These are phyloP conservation scores for Coniferiporia sulphurascens DNA, from an alignment of 1,284 basidiomycete species.

Conservation along the genomic window DNA sequence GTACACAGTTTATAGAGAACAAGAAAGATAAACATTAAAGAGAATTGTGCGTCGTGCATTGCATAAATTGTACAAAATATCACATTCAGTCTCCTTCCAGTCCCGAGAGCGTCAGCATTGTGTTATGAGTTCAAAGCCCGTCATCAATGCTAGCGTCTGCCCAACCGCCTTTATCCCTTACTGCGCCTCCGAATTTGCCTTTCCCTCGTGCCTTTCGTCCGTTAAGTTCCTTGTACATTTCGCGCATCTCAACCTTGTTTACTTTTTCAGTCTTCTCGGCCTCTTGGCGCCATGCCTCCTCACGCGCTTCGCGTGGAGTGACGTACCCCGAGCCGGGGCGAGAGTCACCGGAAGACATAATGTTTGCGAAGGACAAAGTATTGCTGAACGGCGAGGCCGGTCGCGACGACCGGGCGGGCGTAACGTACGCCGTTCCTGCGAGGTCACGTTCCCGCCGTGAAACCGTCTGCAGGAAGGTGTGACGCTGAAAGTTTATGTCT, in stretches of 20 bases:
- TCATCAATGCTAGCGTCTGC: slow-evolving; percentile 26
- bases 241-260: slow-evolving; percentile 78
- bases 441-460: slow-evolving; percentile 40
- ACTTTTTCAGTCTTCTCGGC: slow-evolving; percentile 49
- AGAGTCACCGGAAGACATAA: slow-evolving; percentile 21
- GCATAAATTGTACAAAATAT: too few relatives aligned
- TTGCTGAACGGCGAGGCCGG: slow-evolving; percentile 28
- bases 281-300: slow-evolving; percentile 67
- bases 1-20: too few relatives aligned
- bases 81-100: too few relatives aligned
- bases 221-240: slow-evolving; percentile 84
- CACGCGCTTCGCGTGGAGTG: slow-evolving; percentile 72
- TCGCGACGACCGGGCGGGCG: slow-evolving; percentile 28
- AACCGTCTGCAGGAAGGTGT: slow-evolving; percentile 47
- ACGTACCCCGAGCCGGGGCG: slow-evolving; percentile 53
- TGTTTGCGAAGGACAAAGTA: slow-evolving; percentile 12
- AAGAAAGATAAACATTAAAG: too few relatives aligned
- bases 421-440: slow-evolving; percentile 32
- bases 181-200: slow-evolving; percentile 58
- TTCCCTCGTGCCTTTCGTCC: slow-evolving; percentile 70
- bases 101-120: too few relatives aligned
- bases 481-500: slow-evolving; percentile 38
- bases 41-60: too few relatives aligned
- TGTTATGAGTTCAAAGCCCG: neutral
- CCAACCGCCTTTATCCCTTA: slow-evolving; percentile 69